Base-by-base conservation (phyloP, 768 basidiomycete species). In the Boletus barrowsii region DNA sequence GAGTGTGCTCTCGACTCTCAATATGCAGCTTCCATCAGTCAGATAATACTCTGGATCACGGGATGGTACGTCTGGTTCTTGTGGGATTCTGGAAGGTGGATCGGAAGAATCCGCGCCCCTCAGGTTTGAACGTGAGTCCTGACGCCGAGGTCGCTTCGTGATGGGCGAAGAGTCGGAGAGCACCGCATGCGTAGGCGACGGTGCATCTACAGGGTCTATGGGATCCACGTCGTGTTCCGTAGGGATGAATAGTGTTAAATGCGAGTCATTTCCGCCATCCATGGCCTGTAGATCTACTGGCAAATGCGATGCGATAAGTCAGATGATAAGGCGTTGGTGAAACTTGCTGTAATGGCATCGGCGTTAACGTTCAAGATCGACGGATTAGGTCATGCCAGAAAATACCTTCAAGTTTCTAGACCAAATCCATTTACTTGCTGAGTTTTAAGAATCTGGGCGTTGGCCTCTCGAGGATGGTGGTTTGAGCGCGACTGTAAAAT, bases 1-100 rank as follows among this genome's bases (percentile, higher is more conserved):
- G 52, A 90, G 66, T 10, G 79, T 82, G 61, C 83, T 78, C 54
- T 80, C 77, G 13, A 89, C 81, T 32, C 80, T 73, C 42, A 90
- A 64, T 17, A 88, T 74, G 59, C 83, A 87, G 61, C 85, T 87
- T 42, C 87, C 88, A 59, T 88, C 85, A 35, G 78, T 73, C 55
- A 86, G 75, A 65, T 88, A 90, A 61, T 79, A 89, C 7, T 64
- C 66, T n/a, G 74, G 66, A 60, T 89, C 86, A 49, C 77, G 62
- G 32, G 47, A 41, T 13, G 43, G 65, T 8, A 35, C 36, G 6
- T 58, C 43, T 39, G 48, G 20, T 11, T 62, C 68, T 17, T 54
- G 57, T 11, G 56, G 22, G 30, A 36, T 22, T 22, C 8, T 26
- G 13, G 55, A 11, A 10, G 17, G 41, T 30, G 53, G n/a, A 32